A percentile compares a stretch with the other conserved stretches of the same genome.
Conservation (phyloP, 306 rosid genomes). For the Pyrus bretschneideri region DNA sequence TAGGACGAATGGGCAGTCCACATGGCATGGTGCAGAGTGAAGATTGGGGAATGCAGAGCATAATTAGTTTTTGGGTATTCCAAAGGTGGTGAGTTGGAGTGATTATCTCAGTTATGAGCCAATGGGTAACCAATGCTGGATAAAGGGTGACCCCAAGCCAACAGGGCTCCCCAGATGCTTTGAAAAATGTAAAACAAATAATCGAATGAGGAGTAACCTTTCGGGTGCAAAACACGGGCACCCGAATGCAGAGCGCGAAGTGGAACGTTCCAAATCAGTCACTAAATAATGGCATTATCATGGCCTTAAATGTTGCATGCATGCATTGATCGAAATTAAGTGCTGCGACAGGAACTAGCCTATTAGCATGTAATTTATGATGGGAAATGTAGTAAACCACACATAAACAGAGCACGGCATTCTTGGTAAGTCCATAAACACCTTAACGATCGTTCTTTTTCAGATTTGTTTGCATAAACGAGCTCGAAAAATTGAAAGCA, state of each 20-base stretch:
- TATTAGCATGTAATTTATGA: not conserved
- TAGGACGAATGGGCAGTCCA: too few relatives aligned
- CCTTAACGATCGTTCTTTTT: not conserved
- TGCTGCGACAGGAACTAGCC: not conserved
- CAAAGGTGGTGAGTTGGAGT: not conserved
- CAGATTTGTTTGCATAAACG: not conserved
- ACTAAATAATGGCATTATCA: not conserved
- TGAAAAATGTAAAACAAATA: too few relatives aligned
- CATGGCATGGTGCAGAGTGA: too few relatives aligned
- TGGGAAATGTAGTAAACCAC: not conserved
- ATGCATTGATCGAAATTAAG: not conserved
- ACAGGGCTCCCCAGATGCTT: too few relatives aligned
- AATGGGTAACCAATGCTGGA: not conserved
- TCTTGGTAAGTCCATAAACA: not conserved
- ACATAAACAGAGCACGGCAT: not conserved
- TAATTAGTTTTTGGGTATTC: too few relatives aligned
- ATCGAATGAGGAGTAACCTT: too few relatives aligned
- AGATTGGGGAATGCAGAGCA: too few relatives aligned
- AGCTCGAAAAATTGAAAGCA: not conserved
- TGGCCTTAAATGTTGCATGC: not conserved
- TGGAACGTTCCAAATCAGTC: not conserved
- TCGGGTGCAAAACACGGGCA: too few relatives aligned
- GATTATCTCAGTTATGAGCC: not conserved
- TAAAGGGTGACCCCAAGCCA: too few relatives aligned
- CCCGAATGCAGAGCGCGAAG: not conserved